Conservation (phyloP, 805 yeast species). For the Candida silvicultrix region DNA sequence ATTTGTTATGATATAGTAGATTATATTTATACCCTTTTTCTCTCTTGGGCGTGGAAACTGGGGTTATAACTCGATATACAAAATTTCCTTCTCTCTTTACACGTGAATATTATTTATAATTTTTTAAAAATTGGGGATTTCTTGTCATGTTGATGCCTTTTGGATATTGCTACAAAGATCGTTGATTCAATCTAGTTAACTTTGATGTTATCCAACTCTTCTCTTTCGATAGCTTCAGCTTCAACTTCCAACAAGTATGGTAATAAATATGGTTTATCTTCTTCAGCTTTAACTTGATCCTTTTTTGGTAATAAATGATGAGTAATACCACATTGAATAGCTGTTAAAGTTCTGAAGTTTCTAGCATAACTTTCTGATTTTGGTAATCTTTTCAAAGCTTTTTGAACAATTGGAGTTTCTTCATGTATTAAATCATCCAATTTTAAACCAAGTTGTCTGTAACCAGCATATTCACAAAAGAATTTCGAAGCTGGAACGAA, state of each 20-base stretch:
- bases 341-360: slow-evolving; percentile 85
- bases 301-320: slow-evolving; percentile 80
- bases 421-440: slow-evolving; percentile 84
- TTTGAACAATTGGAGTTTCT: slow-evolving; percentile 82
- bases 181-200: background rate
- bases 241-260: slow-evolving; percentile 94
- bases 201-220: slow-evolving; percentile 75
- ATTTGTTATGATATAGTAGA: background rate
- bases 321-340: slow-evolving; percentile 80
- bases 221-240: slow-evolving; percentile 83
- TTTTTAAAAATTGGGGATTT: no score
- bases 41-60: background rate
- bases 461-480: slow-evolving; percentile 74
- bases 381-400: slow-evolving; percentile 85
- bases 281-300: slow-evolving; percentile 73
- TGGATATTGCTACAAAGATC: no score
- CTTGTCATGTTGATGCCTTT: no score
- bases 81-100: background rate
- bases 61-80: background rate
- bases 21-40: background rate
- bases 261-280: slow-evolving; percentile 74
- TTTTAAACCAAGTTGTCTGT: slow-evolving; percentile 91
- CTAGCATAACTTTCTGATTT: slow-evolving; percentile 81
- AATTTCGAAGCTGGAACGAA: slow-evolving; percentile 75
- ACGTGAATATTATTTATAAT: background rate